Base-by-base conservation (phyloP, 306 rosid genomes). In the Lagenaria siceraria region DNA sequence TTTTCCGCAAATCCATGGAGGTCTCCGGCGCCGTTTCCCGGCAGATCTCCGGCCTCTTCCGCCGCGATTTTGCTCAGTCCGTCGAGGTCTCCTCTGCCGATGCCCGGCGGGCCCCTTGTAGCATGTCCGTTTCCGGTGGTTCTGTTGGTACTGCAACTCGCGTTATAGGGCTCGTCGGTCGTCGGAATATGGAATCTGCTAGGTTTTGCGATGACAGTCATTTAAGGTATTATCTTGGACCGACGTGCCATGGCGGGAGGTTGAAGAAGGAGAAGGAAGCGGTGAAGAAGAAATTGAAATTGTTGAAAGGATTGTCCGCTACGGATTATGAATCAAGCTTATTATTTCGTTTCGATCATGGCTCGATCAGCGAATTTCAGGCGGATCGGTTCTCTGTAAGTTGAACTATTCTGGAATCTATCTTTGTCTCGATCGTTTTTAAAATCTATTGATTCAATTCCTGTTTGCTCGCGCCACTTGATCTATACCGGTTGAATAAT, bases 151-250 rank as follows among this genome's bases (percentile, higher is more conserved):
- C 54, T 9, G 36, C 19, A 56, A 56, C 78, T 36, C 62, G 62
- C 5, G 29, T 3, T 10, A 4, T 73, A 0, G 61, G 62, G 21
- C 68, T 78, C 21, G 46, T 79, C 9, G 48, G 64, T 42, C 33
- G 74, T 76, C 76, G 78, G 55, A 18, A 25, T 40, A 0, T 55
- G 72, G 80, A 33, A 65, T 82, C 80, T 75, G 82, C 82, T 75
- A 89, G 82, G 78, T 93, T 93, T 80, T 61, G 60, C 48, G 97
- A 93, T 63, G 74, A 83, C 5, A 89, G 91, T 24, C 90, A 90
- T 79, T 4, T 88, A 35, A 80, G 72, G 68, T 91, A 87, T 74
- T 63, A 82, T 48, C 81, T 66, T 59, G 79, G 65, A 4, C 78
- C 84, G n/a, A 82, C 79, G 25, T 82, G 82, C 52, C 87, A 78